Percentiles rank a stretch among this genome's conserved stretches.
Evolutionary conservation across 768 basidiomycete genomes (phyloP).

Genomic region (Mycena pura): DNA sequence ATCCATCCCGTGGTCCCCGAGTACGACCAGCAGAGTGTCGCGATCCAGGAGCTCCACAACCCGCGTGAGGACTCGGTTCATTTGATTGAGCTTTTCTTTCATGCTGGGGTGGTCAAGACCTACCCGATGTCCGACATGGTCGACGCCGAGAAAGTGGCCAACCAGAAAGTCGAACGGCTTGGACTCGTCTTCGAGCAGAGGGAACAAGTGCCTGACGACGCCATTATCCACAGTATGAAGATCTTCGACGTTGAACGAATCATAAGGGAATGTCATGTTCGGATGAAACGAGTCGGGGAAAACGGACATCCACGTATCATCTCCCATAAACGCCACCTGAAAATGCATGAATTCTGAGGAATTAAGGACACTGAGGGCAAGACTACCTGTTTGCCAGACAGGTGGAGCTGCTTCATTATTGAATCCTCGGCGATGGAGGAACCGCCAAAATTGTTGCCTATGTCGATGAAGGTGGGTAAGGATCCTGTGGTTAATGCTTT

Average conservation of each 20-base stretch:
- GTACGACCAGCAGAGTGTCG: constrained; percentile 89
- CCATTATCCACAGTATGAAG: constrained; percentile 95
- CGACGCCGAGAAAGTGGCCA: constrained; percentile 94
- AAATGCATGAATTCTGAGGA: constrained; percentile 13
- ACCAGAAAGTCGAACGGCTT: constrained; percentile 85
- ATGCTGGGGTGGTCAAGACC: constrained; percentile 90
- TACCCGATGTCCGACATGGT: constrained; percentile 94
- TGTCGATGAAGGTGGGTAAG: constrained; percentile 92
- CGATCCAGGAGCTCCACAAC: constrained; percentile 80
- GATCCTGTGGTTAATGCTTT: constrained; percentile 96
- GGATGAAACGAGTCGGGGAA: constrained; percentile 79
- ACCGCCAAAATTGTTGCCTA: constrained; percentile 92
- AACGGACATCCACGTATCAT: constrained; percentile 94
- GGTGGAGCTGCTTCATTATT: constrained; percentile 72
- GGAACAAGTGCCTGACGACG: constrained; percentile 83
- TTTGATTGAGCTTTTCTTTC: constrained; percentile 85
- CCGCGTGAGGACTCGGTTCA: constrained; percentile 78
- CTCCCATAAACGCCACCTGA: constrained; percentile 90
- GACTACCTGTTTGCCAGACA: constrained; percentile 66
- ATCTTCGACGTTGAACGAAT: constrained; percentile 99
- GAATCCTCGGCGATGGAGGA: constrained; percentile 90
- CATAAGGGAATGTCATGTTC: constrained; percentile 84
- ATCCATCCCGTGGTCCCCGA: constrained; percentile 99
- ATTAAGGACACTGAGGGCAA: neutral
- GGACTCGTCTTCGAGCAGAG: constrained; percentile 62